Percentiles rank a stretch among this genome's conserved stretches.
phyloP scores from a whole-genome alignment of 805 yeast genomes.

The Candida taoyuanica region DNA sequence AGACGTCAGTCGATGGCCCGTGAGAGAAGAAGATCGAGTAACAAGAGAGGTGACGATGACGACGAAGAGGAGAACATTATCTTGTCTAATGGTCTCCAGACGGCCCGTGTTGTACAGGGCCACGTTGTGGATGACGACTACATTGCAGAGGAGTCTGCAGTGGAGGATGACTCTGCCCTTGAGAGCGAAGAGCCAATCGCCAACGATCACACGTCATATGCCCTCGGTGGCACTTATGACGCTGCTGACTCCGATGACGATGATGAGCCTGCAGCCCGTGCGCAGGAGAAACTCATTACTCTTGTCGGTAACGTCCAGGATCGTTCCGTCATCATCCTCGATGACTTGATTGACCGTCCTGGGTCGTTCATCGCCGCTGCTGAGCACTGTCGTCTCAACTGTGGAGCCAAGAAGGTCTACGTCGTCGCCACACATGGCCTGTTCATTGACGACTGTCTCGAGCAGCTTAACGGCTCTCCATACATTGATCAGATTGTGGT shows the following conservation, averaged over 20 bases:
- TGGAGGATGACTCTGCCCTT: slow-evolving; percentile 29
- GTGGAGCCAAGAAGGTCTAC: slow-evolving; percentile 91
- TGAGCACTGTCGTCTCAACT: slow-evolving; percentile 90
- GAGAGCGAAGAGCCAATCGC: slow-evolving; percentile 27
- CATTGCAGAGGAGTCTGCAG: slow-evolving; percentile 30
- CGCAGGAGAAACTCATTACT: slow-evolving; percentile 80
- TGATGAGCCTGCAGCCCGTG: slow-evolving; percentile 48
- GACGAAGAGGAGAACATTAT: slow-evolving; percentile 65
- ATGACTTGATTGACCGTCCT: slow-evolving; percentile 97
- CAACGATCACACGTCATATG: slow-evolving; percentile 40
- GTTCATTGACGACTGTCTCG: slow-evolving; percentile 83
- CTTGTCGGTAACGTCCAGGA: slow-evolving; percentile 93
- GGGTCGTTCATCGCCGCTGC: slow-evolving; percentile 95
- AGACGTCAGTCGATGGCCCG: slow-evolving; percentile 44
- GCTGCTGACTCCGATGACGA: slow-evolving; percentile 85
- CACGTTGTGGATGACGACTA: slow-evolving; percentile 92
- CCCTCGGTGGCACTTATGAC: slow-evolving; percentile 77
- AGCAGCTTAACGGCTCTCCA: slow-evolving; percentile 67
- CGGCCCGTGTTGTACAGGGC: slow-evolving; percentile 94
- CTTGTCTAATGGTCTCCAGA: slow-evolving; percentile 77
- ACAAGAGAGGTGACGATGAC: slow-evolving; percentile 37
- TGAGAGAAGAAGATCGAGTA: slow-evolving; percentile 38
- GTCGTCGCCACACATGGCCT: slow-evolving; percentile 95
- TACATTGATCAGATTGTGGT: slow-evolving; percentile 90
- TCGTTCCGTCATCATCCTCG: slow-evolving; percentile 88